Evolutionary conservation across 495 filamentous ascomycete genomes (phyloP).

Genomic region (Tuber calosporum): DNA sequence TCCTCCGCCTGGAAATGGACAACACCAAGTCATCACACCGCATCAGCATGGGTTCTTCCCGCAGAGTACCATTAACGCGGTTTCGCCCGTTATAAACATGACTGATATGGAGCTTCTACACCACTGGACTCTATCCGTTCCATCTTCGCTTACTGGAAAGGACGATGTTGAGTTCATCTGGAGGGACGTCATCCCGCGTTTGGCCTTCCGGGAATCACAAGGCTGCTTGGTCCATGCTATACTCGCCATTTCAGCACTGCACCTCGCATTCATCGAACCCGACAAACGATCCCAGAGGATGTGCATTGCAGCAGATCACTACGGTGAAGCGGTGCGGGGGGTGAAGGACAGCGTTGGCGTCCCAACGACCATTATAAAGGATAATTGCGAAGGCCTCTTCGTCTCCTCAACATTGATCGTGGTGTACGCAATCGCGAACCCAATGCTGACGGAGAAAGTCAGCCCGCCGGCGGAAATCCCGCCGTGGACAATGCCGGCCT

Average conservation of each 20-base stretch:
- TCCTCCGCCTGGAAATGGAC: background rate
- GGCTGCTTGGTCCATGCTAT: conserved; percentile 44
- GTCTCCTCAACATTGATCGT: conserved; percentile 34
- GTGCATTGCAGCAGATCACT: conserved; percentile 33
- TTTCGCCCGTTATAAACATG: conserved; percentile 8
- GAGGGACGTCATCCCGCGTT: conserved; percentile 41
- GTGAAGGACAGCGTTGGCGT: conserved; percentile 11
- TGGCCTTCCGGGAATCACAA: conserved; percentile 41
- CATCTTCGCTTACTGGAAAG: conserved; percentile 19
- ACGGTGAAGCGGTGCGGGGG: conserved; percentile 29
- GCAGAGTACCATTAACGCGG: background rate
- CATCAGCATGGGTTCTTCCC: conserved; percentile 13
- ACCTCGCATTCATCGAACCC: conserved; percentile 38
- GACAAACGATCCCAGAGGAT: conserved; percentile 20
- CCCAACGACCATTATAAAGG: conserved; percentile 18
- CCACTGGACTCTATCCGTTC: conserved; percentile 28
- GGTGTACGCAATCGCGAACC: conserved; percentile 25
- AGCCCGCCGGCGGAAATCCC: background rate
- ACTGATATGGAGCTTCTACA: conserved; percentile 40
- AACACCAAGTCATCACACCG: background rate
- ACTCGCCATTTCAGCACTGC: conserved; percentile 44
- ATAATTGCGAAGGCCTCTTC: conserved; percentile 39
- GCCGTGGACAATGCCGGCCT: conserved; percentile 25
- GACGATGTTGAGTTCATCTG: conserved; percentile 32
- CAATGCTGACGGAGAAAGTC: conserved; percentile 14